These are phyloP conservation scores for Calocybe gangraenosa DNA, from an alignment of 768 basidiomycete species.

Conservation along the genomic window DNA sequence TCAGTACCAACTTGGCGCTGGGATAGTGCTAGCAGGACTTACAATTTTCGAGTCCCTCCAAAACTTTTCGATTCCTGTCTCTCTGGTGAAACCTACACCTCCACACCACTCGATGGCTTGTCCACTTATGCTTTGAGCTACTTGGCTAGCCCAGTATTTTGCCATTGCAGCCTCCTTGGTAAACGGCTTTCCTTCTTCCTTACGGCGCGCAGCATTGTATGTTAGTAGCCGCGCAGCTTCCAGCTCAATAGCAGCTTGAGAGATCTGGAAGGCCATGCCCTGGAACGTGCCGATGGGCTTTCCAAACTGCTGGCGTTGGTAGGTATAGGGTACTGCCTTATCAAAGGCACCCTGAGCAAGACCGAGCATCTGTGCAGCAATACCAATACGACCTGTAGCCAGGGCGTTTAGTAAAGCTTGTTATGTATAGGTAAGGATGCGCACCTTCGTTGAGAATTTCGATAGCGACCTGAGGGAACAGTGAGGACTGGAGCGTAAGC, in stretches of 20 bases:
- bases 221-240: constrained; percentile 88
- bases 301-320: constrained; percentile 91
- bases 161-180: constrained; percentile 98
- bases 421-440: background rate
- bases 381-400: constrained; percentile 68
- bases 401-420: background rate
- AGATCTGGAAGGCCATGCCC: constrained; percentile 93
- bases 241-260: constrained; percentile 84
- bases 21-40: constrained; percentile 25
- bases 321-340: constrained; percentile 93
- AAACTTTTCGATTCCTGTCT: constrained; percentile 94
- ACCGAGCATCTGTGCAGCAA: constrained; percentile 98
- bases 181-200: constrained; percentile 86
- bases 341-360: constrained; percentile 97
- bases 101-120: constrained; percentile 96
- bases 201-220: constrained; percentile 93
- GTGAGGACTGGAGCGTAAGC: background rate
- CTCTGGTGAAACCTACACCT: constrained; percentile 87
- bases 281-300: constrained; percentile 93
- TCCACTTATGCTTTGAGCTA: constrained; percentile 87
- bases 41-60: constrained; percentile 98
- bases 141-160: constrained; percentile 85
- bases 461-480: constrained; percentile 68
- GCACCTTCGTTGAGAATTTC: constrained; percentile 92
- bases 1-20: constrained; percentile 2